phyloP scores from a whole-genome alignment of 768 basidiomycete species.

The Boletus rex-veris region DNA sequence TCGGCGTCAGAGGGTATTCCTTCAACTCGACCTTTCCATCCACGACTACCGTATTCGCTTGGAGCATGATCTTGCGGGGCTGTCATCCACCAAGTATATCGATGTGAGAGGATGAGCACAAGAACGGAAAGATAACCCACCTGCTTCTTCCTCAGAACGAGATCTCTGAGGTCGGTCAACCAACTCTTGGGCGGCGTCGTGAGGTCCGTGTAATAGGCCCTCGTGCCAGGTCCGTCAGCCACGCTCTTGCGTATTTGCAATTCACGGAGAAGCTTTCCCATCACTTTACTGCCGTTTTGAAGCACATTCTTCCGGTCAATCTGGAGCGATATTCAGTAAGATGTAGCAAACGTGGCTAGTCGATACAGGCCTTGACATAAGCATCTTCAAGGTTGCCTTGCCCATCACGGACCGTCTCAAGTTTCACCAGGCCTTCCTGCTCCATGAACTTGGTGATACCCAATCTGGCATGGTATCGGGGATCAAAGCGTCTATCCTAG shows the following conservation, averaged over 20 bases:
- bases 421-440: constrained; percentile 59
- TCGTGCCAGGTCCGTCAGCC: constrained; percentile 78
- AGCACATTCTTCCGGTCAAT: constrained; percentile 71
- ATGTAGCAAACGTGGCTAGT: neutral
- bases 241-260: constrained; percentile 85
- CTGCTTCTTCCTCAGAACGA: constrained; percentile 77
- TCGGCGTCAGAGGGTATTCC: constrained; percentile 72
- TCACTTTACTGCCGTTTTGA: constrained; percentile 58
- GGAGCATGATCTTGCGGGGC: constrained; percentile 84
- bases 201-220: constrained; percentile 72
- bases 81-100: constrained; percentile 27
- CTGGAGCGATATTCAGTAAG: constrained; percentile 33
- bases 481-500: neutral
- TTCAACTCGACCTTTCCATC: constrained; percentile 68
- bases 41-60: constrained; percentile 72
- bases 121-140: constrained; percentile 38
- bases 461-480: constrained; percentile 40
- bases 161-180: constrained; percentile 71
- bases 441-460: constrained; percentile 83
- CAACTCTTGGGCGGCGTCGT: constrained; percentile 70
- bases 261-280: constrained; percentile 72
- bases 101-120: neutral
- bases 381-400: constrained; percentile 62
- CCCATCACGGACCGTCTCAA: constrained; percentile 63
- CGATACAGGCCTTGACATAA: constrained; percentile 57